A percentile compares a stretch with the other conserved stretches of the same genome.
Evolutionary conservation across 1,139 yeast species (phyloP).

Genomic region (Wickerhamomyces sp.): DNA sequence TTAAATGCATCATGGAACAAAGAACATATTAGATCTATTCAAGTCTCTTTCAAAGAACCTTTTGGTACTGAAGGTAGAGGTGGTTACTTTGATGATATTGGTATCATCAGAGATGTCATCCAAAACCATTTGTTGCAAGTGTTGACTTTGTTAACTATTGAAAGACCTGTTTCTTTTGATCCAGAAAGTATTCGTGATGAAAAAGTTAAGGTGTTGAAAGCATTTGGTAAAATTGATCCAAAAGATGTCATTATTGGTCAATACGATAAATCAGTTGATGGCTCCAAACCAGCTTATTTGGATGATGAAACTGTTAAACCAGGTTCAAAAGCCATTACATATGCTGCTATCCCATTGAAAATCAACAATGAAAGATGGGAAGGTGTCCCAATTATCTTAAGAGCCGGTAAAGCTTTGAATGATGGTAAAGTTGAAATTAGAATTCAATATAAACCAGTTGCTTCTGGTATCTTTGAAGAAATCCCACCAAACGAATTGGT

Average conservation of each 20-base stretch:
- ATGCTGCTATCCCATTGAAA: slow-evolving; percentile 75
- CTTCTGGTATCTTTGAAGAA: slow-evolving; percentile 74
- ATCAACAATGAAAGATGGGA: slow-evolving; percentile 96
- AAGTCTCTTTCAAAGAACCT: slow-evolving; percentile 90
- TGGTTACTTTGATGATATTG: slow-evolving; percentile 92
- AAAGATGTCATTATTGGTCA: slow-evolving; percentile 82
- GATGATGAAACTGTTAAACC: slow-evolving; percentile 90
- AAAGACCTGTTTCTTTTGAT: slow-evolving; percentile 83
- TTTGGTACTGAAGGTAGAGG: slow-evolving; percentile 99
- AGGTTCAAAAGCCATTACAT: slow-evolving; percentile 84
- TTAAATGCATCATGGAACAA: slow-evolving; percentile 85
- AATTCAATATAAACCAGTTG: slow-evolving; percentile 84
- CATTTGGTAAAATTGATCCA: slow-evolving; percentile 63
- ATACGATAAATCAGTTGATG: slow-evolving; percentile 79
- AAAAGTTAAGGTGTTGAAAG: slow-evolving; percentile 86
- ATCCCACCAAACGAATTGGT: slow-evolving; percentile 92
- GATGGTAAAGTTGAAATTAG: slow-evolving; percentile 93
- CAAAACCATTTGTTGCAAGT: slow-evolving; percentile 96
- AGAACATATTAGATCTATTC: slow-evolving; percentile 72
- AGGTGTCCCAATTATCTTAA: slow-evolving; percentile 91
- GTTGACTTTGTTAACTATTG: slow-evolving; percentile 89
- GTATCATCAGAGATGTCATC: slow-evolving; percentile 96
- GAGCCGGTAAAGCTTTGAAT: slow-evolving; percentile 96
- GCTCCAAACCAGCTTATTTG: slow-evolving; percentile 80
- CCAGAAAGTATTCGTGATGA: slow-evolving; percentile 96